Evolutionary conservation across 495 filamentous ascomycete species (phyloP).

Genomic region (Tuber borchii): DNA sequence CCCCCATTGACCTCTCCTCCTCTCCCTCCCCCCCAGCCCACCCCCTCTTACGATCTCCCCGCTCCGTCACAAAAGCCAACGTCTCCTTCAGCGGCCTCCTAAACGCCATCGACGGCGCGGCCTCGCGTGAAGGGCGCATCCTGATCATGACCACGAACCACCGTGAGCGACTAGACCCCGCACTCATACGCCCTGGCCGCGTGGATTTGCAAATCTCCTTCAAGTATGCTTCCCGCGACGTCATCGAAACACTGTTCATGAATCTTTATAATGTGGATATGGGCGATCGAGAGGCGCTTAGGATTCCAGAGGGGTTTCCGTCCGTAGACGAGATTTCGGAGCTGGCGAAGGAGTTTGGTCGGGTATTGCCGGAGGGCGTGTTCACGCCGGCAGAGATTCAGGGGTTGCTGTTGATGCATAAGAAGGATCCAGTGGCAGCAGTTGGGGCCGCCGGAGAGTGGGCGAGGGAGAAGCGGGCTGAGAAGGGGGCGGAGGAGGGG

Average conservation of each 20-base stretch:
- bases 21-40: neutral
- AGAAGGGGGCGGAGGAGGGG: constrained; percentile 44
- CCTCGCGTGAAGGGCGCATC: constrained; percentile 68
- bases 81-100: constrained; percentile 67
- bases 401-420: constrained; percentile 58
- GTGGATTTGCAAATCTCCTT: constrained; percentile 68
- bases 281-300: constrained; percentile 18
- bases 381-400: constrained; percentile 67
- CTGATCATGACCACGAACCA: constrained; percentile 81
- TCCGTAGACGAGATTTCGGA: constrained; percentile 41
- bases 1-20: constrained; percentile 13
- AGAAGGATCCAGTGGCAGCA: constrained; percentile 55
- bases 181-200: constrained; percentile 66
- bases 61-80: constrained; percentile 4
- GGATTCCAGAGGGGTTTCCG: constrained; percentile 31
- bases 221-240: constrained; percentile 55
- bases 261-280: constrained; percentile 59
- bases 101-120: constrained; percentile 75
- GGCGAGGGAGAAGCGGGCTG: constrained; percentile 48
- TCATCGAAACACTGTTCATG: constrained; percentile 62
- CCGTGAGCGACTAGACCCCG: constrained; percentile 64
- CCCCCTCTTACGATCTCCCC: neutral
- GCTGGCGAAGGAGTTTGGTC: constrained; percentile 47
- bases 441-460: constrained; percentile 52
- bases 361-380: constrained; percentile 46